Percentiles rank a stretch among this genome's conserved stretches.
These are phyloP conservation scores for Saprolegnia diclina DNA, from an alignment of 352 stramenopile genomes.

Conservation along the genomic window DNA sequence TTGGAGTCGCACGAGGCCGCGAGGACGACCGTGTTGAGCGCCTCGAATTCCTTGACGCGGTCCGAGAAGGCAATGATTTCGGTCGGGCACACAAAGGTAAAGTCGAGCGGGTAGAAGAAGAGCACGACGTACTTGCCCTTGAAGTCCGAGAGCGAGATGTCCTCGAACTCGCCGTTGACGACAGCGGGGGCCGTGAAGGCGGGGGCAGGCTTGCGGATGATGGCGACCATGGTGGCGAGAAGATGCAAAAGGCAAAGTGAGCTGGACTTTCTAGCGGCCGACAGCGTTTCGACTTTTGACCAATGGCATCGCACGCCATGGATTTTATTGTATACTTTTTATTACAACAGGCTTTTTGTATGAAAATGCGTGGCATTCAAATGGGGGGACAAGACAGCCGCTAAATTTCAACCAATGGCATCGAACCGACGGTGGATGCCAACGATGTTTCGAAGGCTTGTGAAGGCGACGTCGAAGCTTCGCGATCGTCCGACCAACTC, in stretches of 20 bases:
- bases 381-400: no score
- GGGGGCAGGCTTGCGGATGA: constrained; percentile 60
- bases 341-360: no score
- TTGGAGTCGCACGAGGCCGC: constrained; percentile 83
- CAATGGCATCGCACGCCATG: no score
- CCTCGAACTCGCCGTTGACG: constrained; percentile 79
- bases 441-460: no score
- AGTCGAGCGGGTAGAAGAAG: constrained; percentile 91
- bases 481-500: no score
- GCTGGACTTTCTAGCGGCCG: neutral
- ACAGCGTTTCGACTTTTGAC: neutral
- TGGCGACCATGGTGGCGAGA: constrained; percentile 39
- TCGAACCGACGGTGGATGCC: no score
- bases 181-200: constrained; percentile 74
- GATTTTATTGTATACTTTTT: neutral
- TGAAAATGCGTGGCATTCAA: no score
- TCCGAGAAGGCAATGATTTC: constrained; percentile 89
- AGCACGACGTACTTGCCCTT: constrained; percentile 87
- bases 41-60: constrained; percentile 68
- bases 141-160: constrained; percentile 78
- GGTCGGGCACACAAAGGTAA: constrained; percentile 89
- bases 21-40: constrained; percentile 67
- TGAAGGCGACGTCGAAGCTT: no score
- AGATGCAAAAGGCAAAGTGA: constrained; percentile 8
- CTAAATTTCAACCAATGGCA: no score